Base-by-base conservation (phyloP, 768 basidiomycete species). In the Candolleomyces eurysporus region DNA sequence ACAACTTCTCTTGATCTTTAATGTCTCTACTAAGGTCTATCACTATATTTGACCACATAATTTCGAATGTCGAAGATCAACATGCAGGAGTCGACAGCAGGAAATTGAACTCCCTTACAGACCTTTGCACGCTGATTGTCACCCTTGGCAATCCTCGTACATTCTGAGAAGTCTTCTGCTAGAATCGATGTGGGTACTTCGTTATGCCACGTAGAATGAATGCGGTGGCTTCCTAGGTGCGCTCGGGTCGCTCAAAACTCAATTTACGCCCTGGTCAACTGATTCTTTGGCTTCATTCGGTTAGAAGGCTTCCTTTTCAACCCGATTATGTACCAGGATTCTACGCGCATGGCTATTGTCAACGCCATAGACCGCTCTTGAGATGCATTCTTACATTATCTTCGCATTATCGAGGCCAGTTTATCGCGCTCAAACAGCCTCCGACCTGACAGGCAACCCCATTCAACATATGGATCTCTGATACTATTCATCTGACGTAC, bases 241-340 rank as follows among this genome's bases (percentile, higher is more conserved):
- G 48, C 21, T 32, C 30, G 43, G 50, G 19, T 39, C 19, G 13
- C 58, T 30, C 51, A 52, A 39, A 63, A 57, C 11, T 9, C 30
- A 26, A 30, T 32, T 16, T 52, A 30, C 36, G 48, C 42, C 51
- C 39, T 48, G 17, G 55, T 57, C 55, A 63, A 58, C 55, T 52
- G 50, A 62, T 26, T 63, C 62, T 50, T 32, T 50, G 26, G 26
- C 61, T 45, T 67, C 30, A 52, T 52, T 32, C 51, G 30, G 51
- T 32, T 52, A 52, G 51, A 52, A 52, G 51, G 14, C 51, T 52
- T 52, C 51, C 51, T 52, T 52, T 52, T 32, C 2, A 52, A 26
- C 51, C 51, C 51, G 51, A 52, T 52, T 52, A 52, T 52, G 51
- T 52, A 26, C 11, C 14, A 13, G 21, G 14, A n/a, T 30, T 16